Base-by-base conservation (phyloP, 1,139 yeast species). In the Taphrina deformans region DNA sequence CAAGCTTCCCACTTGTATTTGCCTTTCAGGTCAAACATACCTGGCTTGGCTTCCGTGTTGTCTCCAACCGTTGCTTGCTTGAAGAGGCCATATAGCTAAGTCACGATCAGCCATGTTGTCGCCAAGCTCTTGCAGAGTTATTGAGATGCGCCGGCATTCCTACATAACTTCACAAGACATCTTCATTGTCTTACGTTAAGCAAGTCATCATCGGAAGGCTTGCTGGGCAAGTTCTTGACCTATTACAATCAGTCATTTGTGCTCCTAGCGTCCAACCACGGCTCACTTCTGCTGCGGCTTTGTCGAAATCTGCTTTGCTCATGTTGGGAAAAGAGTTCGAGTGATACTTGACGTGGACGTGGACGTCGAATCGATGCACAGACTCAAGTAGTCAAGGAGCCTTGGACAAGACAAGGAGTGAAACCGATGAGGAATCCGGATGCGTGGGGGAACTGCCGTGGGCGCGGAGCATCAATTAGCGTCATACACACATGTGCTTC, bases 1-100 rank as follows among this genome's bases (percentile, higher is more conserved):
- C 99, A 93, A 18, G 97, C 83, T 76, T 90, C 92, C 98, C 98
- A 93, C 83, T 93, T 93, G 84, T 89, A 89, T 79, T 93, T 92
- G 72, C 93, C 71, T 69, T 70, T 71, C 79, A 93, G 83, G 79
- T 92, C 96, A 77, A 92, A 89, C 70, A 89, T 79, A 70, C 97
- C 96, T 67, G 80, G 87, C 78, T 88, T 88, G 67, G 85, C 79
- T 68, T 96, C 88, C 77, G 81, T 83, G 82, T 89, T 89, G 83
- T 93, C 99, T 71, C 99, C 99, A 67, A 87, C 87, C 56, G 98
- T 92, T 70, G 98, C 96, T 80, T 93, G 99, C 80, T 93, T 93
- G 87, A 83, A 93, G 74, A 93, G 83, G 51, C 95, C 97, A 80
- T 93, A 93, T 73, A 79, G 75, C 77, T 76, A 78, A 2, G 5